Evolutionary conservation across 2,329 filamentous ascomycete species (phyloP).

Genomic region (Microdochium paspali): DNA sequence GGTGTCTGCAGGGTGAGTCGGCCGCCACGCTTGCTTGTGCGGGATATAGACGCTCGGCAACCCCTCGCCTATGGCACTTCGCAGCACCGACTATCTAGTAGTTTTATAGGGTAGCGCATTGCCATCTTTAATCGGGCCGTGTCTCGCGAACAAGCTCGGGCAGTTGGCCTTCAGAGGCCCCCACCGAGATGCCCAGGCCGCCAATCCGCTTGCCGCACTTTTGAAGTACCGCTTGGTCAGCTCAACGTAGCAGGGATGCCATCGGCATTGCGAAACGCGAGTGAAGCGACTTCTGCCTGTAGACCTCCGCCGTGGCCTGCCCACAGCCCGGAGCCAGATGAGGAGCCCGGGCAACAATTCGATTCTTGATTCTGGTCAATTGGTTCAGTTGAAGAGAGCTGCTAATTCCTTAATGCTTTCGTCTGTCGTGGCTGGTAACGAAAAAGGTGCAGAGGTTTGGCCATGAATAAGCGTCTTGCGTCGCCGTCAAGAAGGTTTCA

Average conservation of each 20-base stretch:
- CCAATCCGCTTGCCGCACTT: slow-evolving; percentile 4
- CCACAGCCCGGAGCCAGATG: too few species aligned
- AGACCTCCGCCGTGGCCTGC: slow-evolving; percentile 3
- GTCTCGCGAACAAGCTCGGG: neutral
- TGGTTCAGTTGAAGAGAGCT: neutral
- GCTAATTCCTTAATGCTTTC: too few species aligned
- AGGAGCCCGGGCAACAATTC: too few species aligned
- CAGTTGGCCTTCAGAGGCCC: neutral
- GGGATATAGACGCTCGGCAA: too few species aligned
- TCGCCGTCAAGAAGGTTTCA: neutral
- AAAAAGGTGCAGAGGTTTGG: neutral
- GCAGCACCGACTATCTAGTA: neutral
- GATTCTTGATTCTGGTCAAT: too few species aligned
- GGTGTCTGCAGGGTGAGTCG: too few species aligned
- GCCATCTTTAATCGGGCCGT: neutral
- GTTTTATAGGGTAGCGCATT: neutral
- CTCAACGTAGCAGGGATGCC: neutral
- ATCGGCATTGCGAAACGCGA: slow-evolving; percentile 8
- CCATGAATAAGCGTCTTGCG: neutral
- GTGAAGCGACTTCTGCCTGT: slow-evolving; percentile 5
- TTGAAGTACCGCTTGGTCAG: neutral
- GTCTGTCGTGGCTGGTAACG: neutral
- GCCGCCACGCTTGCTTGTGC: too few species aligned
- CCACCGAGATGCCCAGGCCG: neutral
- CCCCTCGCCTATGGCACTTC: too few species aligned